Evolutionary conservation across 1,284 basidiomycete genomes (phyloP).

Genomic region (Cryptococcus hybrid): DNA sequence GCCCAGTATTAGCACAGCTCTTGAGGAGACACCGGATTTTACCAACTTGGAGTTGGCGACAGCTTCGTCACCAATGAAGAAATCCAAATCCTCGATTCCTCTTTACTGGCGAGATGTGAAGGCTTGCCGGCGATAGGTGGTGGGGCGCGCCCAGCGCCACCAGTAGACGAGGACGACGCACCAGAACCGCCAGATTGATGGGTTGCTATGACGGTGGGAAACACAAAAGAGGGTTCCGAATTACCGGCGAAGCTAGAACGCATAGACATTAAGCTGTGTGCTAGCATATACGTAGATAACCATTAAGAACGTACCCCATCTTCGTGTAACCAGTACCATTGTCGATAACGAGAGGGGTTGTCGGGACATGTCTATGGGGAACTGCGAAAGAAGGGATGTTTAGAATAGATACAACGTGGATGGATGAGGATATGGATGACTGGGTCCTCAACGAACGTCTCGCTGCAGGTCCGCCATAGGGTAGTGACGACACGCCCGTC

Average conservation of each 20-base stretch:
- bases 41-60: conserved; percentile 79
- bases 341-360: conserved; percentile 93
- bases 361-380: conserved; percentile 61
- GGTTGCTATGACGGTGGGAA: conserved; percentile 94
- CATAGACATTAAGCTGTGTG: background rate
- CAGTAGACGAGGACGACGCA: conserved; percentile 56
- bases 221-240: conserved; percentile 89
- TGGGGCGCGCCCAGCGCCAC: conserved; percentile 46
- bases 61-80: conserved; percentile 99
- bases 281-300: conserved; percentile 4
- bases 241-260: conserved; percentile 87
- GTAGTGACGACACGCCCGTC: background rate
- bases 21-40: background rate
- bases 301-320: conserved; percentile 69
- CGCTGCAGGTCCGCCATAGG: too few relatives aligned
- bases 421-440: background rate
- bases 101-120: conserved; percentile 92
- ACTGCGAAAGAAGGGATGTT: background rate
- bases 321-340: conserved; percentile 98
- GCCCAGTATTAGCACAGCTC: background rate
- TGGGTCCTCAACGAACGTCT: background rate
- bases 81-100: conserved; percentile 98
- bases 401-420: background rate
- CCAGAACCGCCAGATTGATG: conserved; percentile 52
- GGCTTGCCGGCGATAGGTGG: conserved; percentile 69